Base-by-base conservation (phyloP, 2,329 filamentous ascomycete species). In the Ascocoryne sarcoides region DNA sequence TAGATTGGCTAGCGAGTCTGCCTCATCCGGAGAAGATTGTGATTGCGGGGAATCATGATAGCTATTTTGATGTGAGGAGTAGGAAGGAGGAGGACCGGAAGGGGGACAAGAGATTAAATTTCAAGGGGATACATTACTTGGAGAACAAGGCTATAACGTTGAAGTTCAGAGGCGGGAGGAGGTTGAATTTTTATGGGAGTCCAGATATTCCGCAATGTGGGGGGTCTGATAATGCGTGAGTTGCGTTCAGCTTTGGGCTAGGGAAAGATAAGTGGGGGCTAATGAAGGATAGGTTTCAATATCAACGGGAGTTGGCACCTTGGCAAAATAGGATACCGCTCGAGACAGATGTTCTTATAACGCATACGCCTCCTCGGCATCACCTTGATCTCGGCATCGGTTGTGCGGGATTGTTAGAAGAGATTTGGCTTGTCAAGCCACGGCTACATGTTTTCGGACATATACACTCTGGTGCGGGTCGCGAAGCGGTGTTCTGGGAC, bases 1-100 rank as follows among this genome's bases (percentile, higher is more conserved):
- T 95, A 32, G 76, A 94, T 65, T 95, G 87, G 87, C 69, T 95
- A 10, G 73, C 70, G 34, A 67, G 68, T 3, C 72, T 89, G 5
- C 84, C 85, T 0, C 87, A 95, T 56, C 64, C 65, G 26, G 73
- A 93, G 60, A 94, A 95, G 62, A 70, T 95, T 17, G 74, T 89
- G 26, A 78, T 96, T 21, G 77, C 79, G 21, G 90, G 90, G 1
- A 95, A 95, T 58, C 90, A 95, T 60, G 90, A 95, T 58, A 81
- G 77, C 53, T 93, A 78, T 67, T 83, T 94, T 46, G 90, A 94
- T 60, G 67, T 74, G 17, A 67, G 69, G 23, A 78, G 76, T 10
- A 71, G 84, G 3, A 62, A 60, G 12, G 63, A 69, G 8, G 67
- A 73, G 33, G 78, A 86, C 55, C 67, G 69, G 15, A n/a, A n/a